phyloP scores from a whole-genome alignment of 1,284 basidiomycete genomes.

The Ceratobasidium sp. region DNA sequence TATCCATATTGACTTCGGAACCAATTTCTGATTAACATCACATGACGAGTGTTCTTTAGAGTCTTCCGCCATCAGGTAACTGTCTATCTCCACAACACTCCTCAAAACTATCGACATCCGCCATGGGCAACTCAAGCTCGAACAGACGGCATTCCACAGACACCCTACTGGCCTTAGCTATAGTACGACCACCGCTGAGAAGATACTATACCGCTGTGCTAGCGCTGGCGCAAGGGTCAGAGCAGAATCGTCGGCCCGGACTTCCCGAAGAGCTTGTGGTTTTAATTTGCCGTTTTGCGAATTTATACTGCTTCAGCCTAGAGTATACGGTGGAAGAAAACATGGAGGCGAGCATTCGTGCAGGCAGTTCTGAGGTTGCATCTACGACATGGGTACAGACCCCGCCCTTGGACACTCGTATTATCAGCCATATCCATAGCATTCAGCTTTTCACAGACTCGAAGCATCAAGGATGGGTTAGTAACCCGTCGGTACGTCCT shows the following conservation, averaged over 20 bases:
- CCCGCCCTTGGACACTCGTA: background rate
- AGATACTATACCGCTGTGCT: conserved; percentile 7
- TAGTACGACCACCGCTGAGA: background rate
- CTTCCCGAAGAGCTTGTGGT: conserved; percentile 26
- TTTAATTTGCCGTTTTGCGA: conserved; percentile 12
- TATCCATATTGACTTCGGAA: too few species aligned
- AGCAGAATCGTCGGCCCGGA: background rate
- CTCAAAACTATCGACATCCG: too few species aligned
- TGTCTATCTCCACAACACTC: too few species aligned
- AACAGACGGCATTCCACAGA: too few species aligned
- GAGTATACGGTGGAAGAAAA: background rate
- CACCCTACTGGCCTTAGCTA: background rate
- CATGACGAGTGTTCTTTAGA: too few species aligned
- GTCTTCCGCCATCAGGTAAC: too few species aligned
- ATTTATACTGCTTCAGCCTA: background rate
- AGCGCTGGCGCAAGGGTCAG: background rate
- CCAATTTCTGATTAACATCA: too few species aligned
- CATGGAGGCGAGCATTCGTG: background rate
- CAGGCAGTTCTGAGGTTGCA: background rate
- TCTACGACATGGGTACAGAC: background rate
- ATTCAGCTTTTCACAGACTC: conserved; percentile 18
- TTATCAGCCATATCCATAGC: background rate
- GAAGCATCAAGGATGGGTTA: conserved; percentile 29
- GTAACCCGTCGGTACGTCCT: background rate
- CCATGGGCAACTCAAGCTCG: too few species aligned